Percentiles rank a stretch among this genome's conserved stretches.
Conservation (phyloP, 139 green algal species). For the Ulvella scutata region DNA sequence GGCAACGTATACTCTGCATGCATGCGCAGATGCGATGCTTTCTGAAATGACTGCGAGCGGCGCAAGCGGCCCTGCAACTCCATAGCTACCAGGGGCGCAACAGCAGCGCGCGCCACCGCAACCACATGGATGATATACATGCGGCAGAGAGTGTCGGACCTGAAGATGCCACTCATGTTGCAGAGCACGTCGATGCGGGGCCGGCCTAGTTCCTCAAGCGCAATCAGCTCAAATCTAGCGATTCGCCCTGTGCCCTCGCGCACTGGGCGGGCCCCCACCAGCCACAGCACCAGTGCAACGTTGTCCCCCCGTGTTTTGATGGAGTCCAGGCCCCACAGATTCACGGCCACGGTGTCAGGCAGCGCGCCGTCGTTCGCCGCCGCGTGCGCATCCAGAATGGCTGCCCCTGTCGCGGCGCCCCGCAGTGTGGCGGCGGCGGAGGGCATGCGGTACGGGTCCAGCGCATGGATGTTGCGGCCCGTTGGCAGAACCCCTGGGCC, state of each 20-base stretch:
- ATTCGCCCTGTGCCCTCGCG: slow-evolving; percentile 77
- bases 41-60: too few species aligned
- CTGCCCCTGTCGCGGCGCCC: slow-evolving; percentile 34
- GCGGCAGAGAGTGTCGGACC: slow-evolving; percentile 9
- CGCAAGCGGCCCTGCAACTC: too few species aligned
- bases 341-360: slow-evolving; percentile 89
- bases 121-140: too few species aligned
- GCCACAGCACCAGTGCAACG: neutral
- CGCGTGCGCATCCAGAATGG: slow-evolving; percentile 51
- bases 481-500: slow-evolving; percentile 88
- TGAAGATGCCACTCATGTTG: slow-evolving; percentile 95
- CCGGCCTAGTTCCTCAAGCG: slow-evolving; percentile 53
- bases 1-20: too few species aligned
- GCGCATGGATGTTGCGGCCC: slow-evolving; percentile 92
- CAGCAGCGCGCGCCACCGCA: too few species aligned
- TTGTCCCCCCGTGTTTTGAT: slow-evolving; percentile 85
- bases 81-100: too few species aligned
- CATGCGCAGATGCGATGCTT: too few species aligned
- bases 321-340: slow-evolving; percentile 92
- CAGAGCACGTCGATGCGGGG: slow-evolving; percentile 86
- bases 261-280: slow-evolving; percentile 48
- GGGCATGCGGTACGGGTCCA: slow-evolving; percentile 97
- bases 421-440: slow-evolving; percentile 52
- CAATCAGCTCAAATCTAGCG: slow-evolving; percentile 65
- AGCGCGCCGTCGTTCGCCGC: slow-evolving; percentile 42